phyloP scores from a whole-genome alignment of 148 eudicot species.

The Camellia sinensis region DNA sequence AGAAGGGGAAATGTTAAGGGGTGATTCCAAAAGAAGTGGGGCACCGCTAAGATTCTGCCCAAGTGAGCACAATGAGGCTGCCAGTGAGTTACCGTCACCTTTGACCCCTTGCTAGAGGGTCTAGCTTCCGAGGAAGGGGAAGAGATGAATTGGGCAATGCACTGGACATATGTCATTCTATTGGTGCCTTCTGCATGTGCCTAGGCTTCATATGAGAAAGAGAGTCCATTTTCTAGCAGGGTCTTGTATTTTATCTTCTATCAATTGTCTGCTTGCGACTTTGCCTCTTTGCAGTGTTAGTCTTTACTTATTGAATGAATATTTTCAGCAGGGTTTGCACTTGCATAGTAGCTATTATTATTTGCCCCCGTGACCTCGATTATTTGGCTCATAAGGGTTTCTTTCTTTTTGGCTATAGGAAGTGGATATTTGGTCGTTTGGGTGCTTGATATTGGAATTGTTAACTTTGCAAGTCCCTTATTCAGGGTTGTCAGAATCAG shows the following conservation, averaged over 20 bases:
- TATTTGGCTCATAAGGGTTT: background rate
- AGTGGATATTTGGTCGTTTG: slow-evolving; percentile 98
- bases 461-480: slow-evolving; percentile 79
- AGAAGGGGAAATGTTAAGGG: background rate
- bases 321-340: background rate
- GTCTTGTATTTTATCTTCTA: background rate
- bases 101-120: background rate
- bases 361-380: background rate
- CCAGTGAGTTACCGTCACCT: background rate
- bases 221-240: background rate
- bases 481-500: slow-evolving; percentile 57
- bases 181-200: background rate
- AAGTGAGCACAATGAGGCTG: background rate
- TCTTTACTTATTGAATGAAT: background rate
- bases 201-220: background rate
- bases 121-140: background rate
- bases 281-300: background rate
- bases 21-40: background rate
- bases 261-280: background rate
- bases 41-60: background rate
- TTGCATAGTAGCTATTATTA: background rate
- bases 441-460: slow-evolving; percentile 81
- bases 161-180: background rate
- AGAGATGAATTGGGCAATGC: background rate
- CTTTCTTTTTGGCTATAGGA: slow-evolving; percentile 48